phyloP scores from a whole-genome alignment of 208 protist genomes.

The Leishmania braziliensis region DNA sequence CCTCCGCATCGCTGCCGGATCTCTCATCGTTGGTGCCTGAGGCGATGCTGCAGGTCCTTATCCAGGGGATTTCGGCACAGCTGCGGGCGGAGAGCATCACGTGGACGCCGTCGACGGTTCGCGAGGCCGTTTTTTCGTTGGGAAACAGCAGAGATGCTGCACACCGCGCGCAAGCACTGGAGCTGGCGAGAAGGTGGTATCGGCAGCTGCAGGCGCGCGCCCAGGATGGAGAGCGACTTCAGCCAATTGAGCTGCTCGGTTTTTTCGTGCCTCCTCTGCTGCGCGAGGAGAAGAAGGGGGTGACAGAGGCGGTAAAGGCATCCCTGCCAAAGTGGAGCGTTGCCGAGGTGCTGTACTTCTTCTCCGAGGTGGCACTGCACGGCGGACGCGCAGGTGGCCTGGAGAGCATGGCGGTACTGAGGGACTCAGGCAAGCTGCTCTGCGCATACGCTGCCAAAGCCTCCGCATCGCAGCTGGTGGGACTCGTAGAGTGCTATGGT shows the following conservation, averaged over 20 bases:
- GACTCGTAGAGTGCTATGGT: constrained; percentile 66
- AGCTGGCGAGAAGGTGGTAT: constrained; percentile 29
- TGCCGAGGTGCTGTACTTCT: constrained; percentile 36
- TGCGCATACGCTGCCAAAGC: constrained; percentile 50
- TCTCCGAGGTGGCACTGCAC: constrained; percentile 10
- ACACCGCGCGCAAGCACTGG: constrained; percentile 9
- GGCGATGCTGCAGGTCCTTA: background rate
- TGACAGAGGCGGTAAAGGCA: constrained; percentile 17
- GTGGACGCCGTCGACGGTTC: constrained; percentile 24
- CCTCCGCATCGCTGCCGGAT: background rate
- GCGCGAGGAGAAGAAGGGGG: constrained; percentile 25
- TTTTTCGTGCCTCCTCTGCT: constrained; percentile 32
- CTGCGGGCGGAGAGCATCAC: constrained; percentile 4
- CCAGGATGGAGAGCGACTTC: constrained; percentile 10
- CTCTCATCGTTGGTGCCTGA: constrained; percentile 1
- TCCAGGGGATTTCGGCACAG: constrained; percentile 4
- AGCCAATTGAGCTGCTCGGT: constrained; percentile 26
- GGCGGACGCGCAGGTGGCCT: constrained; percentile 22
- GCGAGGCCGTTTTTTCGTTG: constrained; percentile 4
- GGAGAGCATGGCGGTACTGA: constrained; percentile 51
- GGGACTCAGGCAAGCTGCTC: constrained; percentile 48
- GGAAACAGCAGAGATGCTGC: constrained; percentile 18
- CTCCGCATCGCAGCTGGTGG: constrained; percentile 63
- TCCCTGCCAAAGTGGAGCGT: constrained; percentile 33
- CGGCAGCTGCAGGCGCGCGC: constrained; percentile 21